Base-by-base conservation (phyloP, 805 yeast genomes). In the Naumovozyma baii region DNA sequence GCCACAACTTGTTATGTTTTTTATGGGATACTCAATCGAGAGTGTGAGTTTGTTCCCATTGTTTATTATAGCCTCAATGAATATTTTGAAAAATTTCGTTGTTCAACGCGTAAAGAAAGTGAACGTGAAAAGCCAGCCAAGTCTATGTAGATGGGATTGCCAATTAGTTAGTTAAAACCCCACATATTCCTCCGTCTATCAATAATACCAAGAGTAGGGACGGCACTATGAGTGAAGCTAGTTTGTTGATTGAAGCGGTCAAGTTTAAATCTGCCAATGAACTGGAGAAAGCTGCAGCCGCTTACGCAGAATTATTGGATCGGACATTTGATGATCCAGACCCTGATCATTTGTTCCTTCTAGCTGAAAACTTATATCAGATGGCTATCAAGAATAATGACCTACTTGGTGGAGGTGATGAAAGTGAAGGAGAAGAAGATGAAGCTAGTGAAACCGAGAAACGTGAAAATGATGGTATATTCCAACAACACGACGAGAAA, bases 381-480 rank as follows among this genome's bases (percentile, higher is more conserved):
- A 7, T 33, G 12, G 50, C 45, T 13, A 17, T 44, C 10, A 33
- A 36, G 12, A 45, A 31, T 5, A 40, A 41, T 33, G 34, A 40
- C 16, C 29, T 48, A 30, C 35, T 48, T 14, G 57, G 46, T 13
- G 63, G 52, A 39, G 55, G 57, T 5, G 61, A 38, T 8, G 52
- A 42, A 4, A 57, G 52, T 4, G 61, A 50, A 5, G 53, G 46
- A 9, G 59, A 48, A 12, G 55, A 49, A 20, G 58, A 52, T 5
- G 61, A 56, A 18, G 57, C 45, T 3, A 60, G 52, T 1, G 51
- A 50, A 4, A 51, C 40, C 5, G 52, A 42, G 10, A 56, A 50
- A 3, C 50, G 42, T 9, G 59, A 46, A 3, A 56, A 52, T 1
- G 57, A 47, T 12, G 62, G 44, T 5, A 52, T 43, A 3, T 46